Conservation (phyloP, 108 stramenopile species). For the Fistulifera pelliculosa region DNA sequence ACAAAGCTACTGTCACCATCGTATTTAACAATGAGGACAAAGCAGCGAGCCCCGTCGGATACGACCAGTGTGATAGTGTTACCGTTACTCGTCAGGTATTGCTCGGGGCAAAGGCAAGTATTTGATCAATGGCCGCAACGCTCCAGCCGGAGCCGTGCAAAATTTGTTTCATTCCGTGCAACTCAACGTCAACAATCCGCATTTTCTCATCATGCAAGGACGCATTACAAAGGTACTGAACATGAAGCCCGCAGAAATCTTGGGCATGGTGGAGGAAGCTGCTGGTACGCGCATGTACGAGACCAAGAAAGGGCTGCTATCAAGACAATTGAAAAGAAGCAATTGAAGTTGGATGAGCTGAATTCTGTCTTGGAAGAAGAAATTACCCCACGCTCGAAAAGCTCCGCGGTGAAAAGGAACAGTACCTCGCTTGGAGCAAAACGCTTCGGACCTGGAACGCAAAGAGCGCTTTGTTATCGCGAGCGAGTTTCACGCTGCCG, state of each 20-base stretch:
- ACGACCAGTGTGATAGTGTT: constrained; percentile 86
- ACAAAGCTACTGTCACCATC: constrained; percentile 94
- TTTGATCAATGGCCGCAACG: constrained; percentile 92
- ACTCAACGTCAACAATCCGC: constrained; percentile 99
- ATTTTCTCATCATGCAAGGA: constrained; percentile 99
- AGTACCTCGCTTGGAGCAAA: constrained; percentile 93
- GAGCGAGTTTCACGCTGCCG: constrained; percentile 64
- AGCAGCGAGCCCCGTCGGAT: constrained; percentile 84
- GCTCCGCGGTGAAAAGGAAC: constrained; percentile 89
- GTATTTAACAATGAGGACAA: constrained; percentile 95
- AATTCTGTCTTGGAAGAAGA: constrained; percentile 89
- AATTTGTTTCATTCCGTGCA: constrained; percentile 99
- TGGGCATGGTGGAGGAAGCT: constrained; percentile 99
- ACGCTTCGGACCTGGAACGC: constrained; percentile 91
- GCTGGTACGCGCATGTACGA: constrained; percentile 99
- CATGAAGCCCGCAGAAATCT: constrained; percentile 98
- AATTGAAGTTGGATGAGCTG: constrained; percentile 95
- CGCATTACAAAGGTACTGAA: constrained; percentile 98
- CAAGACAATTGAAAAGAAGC: constrained; percentile 98
- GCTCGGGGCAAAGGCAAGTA: constrained; percentile 97
- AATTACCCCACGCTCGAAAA: constrained; percentile 96
- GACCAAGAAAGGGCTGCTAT: constrained; percentile 91
- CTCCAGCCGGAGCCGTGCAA: constrained; percentile 89
- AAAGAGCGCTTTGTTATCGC: constrained; percentile 93
- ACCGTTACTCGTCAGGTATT: constrained; percentile 95